Conservation (phyloP, 495 filamentous ascomycete genomes). For the Xylaria grammica region DNA sequence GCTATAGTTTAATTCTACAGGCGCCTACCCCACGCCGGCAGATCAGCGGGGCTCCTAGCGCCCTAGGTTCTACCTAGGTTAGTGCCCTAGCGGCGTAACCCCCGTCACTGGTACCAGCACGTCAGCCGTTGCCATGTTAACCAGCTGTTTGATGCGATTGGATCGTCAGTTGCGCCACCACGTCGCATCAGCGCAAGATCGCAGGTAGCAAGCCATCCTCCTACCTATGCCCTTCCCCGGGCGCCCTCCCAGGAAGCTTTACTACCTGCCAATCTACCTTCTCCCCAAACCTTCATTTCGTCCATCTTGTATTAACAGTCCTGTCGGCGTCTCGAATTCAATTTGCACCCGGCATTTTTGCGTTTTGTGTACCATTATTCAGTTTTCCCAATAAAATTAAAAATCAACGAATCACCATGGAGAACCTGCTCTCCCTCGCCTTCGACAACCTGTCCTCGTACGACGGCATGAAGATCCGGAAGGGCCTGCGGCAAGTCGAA, state of each 20-base stretch:
- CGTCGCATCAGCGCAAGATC: constrained; percentile 4
- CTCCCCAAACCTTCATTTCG: constrained; percentile 35
- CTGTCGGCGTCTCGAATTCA: constrained; percentile 19
- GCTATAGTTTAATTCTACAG: too few species aligned
- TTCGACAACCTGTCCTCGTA: constrained; percentile 97
- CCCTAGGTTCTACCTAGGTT: too few species aligned
- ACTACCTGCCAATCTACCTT: constrained; percentile 24
- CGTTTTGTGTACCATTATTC: constrained; percentile 17
- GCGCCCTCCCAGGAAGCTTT: constrained; percentile 1
- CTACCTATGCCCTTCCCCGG: not conserved
- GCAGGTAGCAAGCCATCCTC: constrained; percentile 4
- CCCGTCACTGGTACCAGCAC: too few species aligned
- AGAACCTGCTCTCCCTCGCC: constrained; percentile 86
- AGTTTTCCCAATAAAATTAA: not conserved
- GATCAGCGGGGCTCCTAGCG: too few species aligned
- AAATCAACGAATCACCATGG: constrained; percentile 63
- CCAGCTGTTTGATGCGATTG: constrained; percentile 18
- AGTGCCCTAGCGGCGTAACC: too few species aligned
- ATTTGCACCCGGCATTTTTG: constrained; percentile 30
- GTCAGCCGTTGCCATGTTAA: constrained; percentile 34
- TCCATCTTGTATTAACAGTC: constrained; percentile 42
- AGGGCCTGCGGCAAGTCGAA: constrained; percentile 94
- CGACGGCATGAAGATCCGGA: constrained; percentile 84
- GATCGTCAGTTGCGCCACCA: constrained; percentile 22
- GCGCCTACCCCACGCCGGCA: too few species aligned